phyloP scores from a whole-genome alignment of 2,329 filamentous ascomycete genomes.

The Penicillium sp. region DNA sequence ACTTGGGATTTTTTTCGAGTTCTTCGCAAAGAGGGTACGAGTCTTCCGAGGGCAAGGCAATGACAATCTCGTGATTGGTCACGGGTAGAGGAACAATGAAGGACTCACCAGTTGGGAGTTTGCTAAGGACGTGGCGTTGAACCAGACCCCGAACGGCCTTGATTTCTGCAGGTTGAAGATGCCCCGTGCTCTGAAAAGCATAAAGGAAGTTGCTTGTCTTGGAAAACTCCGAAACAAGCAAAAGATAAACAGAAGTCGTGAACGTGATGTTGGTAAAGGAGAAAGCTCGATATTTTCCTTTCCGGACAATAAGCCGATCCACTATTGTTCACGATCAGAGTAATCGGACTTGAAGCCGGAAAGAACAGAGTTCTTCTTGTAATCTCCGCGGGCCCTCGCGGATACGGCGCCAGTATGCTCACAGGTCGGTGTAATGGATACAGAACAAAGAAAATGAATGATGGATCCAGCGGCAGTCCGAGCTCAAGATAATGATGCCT shows the following conservation, averaged over 20 bases:
- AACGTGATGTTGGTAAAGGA: background rate
- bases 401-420: slow-evolving; percentile 18
- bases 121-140: slow-evolving; percentile 9
- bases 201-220: slow-evolving; percentile 3
- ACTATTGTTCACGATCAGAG: background rate
- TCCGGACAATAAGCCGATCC: background rate
- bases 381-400: slow-evolving; percentile 17
- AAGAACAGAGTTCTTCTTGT: slow-evolving; percentile 17
- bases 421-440: slow-evolving; percentile 6
- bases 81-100: slow-evolving; percentile 10
- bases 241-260: background rate
- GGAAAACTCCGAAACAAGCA: slow-evolving; percentile 1
- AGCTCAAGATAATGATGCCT: background rate
- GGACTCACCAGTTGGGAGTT: slow-evolving; percentile 9
- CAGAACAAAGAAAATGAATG: slow-evolving; percentile 14
- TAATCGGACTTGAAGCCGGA: slow-evolving; percentile 11
- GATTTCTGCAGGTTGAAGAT: slow-evolving; percentile 8
- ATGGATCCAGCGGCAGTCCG: slow-evolving; percentile 12
- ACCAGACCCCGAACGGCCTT: slow-evolving; percentile 8
- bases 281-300: background rate
- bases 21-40: background rate
- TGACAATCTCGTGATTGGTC: slow-evolving; percentile 23
- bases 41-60: background rate
- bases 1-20: background rate
- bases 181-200: slow-evolving; percentile 1